A percentile compares a stretch with the other conserved stretches of the same genome.
Evolutionary conservation across 768 basidiomycete genomes (phyloP).

Genomic region (Pleurotus citrinopileatus): DNA sequence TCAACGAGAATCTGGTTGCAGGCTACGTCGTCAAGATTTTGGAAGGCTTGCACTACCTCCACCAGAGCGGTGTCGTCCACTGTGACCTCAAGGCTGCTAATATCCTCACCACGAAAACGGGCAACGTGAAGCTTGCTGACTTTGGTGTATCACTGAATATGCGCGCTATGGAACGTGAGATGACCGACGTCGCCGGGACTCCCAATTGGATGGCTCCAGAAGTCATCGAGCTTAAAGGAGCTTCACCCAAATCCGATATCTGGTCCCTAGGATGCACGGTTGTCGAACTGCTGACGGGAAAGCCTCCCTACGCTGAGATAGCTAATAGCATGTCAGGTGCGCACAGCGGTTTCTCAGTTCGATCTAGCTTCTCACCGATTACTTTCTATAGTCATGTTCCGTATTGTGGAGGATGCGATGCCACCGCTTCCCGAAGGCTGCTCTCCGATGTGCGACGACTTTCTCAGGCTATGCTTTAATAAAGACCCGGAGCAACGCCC

Average conservation of each 20-base stretch:
- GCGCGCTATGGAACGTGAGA: conserved; percentile 83
- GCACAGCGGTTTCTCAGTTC: conserved; percentile 18
- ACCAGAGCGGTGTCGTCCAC: conserved; percentile 87
- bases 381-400: conserved; percentile 79
- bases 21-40: conserved; percentile 95
- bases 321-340: conserved; percentile 87
- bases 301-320: conserved; percentile 90
- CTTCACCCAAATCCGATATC: conserved; percentile 90
- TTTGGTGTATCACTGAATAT: conserved; percentile 97
- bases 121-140: conserved; percentile 95
- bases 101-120: conserved; percentile 97
- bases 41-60: conserved; percentile 92
- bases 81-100: conserved; percentile 99
- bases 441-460: conserved; percentile 75
- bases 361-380: conserved; percentile 8
- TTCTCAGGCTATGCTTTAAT: conserved; percentile 84
- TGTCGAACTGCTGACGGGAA: conserved; percentile 89
- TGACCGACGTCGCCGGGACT: conserved; percentile 87
- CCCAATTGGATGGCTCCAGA: conserved; percentile 99
- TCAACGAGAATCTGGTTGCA: conserved; percentile 90
- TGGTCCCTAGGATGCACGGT: conserved; percentile 97
- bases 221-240: conserved; percentile 92
- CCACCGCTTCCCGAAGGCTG: conserved; percentile 83
- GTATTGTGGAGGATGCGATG: conserved; percentile 90
- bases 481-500: conserved; percentile 87